phyloP scores from a whole-genome alignment of 2,329 filamentous ascomycete species.

The Neoascochyta sp. region DNA sequence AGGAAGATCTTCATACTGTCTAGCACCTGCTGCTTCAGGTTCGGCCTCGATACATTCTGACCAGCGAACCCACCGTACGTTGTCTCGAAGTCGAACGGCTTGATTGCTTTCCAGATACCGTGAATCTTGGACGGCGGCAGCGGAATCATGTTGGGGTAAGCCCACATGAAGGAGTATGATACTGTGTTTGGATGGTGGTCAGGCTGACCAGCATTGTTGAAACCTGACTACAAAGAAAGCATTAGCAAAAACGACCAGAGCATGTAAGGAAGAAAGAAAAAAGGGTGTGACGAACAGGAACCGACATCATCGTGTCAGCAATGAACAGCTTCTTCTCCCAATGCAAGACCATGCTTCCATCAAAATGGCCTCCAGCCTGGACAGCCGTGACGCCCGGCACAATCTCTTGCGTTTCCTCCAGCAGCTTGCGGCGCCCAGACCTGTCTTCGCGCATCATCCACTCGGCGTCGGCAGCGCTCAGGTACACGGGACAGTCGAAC shows the following conservation, averaged over 20 bases:
- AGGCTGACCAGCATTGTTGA: constrained; percentile 40
- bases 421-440: constrained; percentile 44
- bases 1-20: constrained; percentile 76
- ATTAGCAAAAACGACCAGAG: too few species aligned
- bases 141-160: constrained; percentile 57
- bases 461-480: constrained; percentile 60
- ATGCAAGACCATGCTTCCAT: constrained; percentile 65
- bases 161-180: constrained; percentile 71
- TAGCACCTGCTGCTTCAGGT: constrained; percentile 62
- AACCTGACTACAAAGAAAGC: constrained; percentile 24
- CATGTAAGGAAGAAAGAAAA: background rate
- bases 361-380: constrained; percentile 76
- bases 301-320: constrained; percentile 72
- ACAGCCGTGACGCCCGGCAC: constrained; percentile 56
- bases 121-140: constrained; percentile 60
- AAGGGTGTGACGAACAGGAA: constrained; percentile 47
- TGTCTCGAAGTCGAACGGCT: constrained; percentile 58
- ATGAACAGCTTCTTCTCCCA: constrained; percentile 60
- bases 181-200: constrained; percentile 45
- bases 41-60: constrained; percentile 55
- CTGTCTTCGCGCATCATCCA: constrained; percentile 58
- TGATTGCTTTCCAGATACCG: constrained; percentile 67
- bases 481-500: constrained; percentile 68
- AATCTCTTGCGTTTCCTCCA: constrained; percentile 43
- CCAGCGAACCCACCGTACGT: constrained; percentile 66